Evolutionary conservation across 306 rosid species (phyloP).

Genomic region (Pachyrhizus erosus): DNA sequence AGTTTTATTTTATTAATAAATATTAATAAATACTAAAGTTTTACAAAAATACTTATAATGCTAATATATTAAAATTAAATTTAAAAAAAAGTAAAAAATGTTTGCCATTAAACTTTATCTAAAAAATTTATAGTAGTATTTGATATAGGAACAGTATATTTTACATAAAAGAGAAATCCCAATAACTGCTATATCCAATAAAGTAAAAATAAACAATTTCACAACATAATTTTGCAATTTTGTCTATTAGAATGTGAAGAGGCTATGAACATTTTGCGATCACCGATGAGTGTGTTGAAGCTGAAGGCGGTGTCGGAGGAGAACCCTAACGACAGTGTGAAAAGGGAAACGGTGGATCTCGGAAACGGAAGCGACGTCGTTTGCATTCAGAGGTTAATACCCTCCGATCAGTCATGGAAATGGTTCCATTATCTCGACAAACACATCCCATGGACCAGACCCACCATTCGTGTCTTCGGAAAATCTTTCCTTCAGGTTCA

Average conservation of each 20-base stretch:
- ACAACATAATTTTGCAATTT: too few species aligned
- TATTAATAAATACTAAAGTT: neutral
- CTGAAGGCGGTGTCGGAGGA: slow-evolving; percentile 47
- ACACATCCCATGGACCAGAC: slow-evolving; percentile 83
- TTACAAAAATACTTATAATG: neutral
- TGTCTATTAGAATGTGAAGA: neutral
- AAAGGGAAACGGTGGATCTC: slow-evolving; percentile 62
- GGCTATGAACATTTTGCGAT: neutral
- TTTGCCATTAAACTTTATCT: neutral
- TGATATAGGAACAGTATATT: neutral
- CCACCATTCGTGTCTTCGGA: slow-evolving; percentile 87
- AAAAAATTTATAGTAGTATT: neutral
- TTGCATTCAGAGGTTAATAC: slow-evolving; percentile 57
- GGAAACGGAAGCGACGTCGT: slow-evolving; percentile 84
- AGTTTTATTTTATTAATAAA: too few species aligned
- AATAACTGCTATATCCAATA: neutral
- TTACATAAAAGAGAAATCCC: neutral
- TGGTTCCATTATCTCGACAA: slow-evolving; percentile 77
- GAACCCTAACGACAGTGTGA: slow-evolving; percentile 41
- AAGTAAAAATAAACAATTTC: neutral
- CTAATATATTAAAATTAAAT: neutral
- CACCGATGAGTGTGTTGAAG: slow-evolving; percentile 60
- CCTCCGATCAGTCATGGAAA: slow-evolving; percentile 71
- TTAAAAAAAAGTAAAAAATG: neutral
- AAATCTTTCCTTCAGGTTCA: slow-evolving; percentile 72